Conservation (phyloP, 768 basidiomycete species). For the Leucocoprinus birnbaumii region DNA sequence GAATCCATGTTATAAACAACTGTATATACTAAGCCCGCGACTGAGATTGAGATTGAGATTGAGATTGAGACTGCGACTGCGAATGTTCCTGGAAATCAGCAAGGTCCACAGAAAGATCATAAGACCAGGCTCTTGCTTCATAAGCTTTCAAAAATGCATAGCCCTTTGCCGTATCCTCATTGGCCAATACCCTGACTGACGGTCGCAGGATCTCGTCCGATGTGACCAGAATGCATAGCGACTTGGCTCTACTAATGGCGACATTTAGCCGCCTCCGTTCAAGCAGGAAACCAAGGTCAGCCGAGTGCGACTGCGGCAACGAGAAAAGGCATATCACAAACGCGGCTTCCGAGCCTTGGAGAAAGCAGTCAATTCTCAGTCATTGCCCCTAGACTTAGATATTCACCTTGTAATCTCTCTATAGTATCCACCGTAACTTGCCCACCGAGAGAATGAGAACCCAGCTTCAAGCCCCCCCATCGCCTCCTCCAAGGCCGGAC, state of each 20-base stretch:
- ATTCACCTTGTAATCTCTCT: conserved; percentile 45
- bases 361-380: too few relatives aligned
- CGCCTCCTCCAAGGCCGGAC: conserved; percentile 14
- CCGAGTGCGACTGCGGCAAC: conserved; percentile 31
- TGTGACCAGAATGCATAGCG: conserved; percentile 44
- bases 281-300: conserved; percentile 41
- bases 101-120: conserved; percentile 31
- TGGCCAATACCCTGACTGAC: conserved; percentile 38
- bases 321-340: conserved; percentile 55
- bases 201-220: conserved; percentile 43
- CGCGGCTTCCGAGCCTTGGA: conserved; percentile 46
- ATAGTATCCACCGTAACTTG: conserved; percentile 46
- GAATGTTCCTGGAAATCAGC: conserved; percentile 22
- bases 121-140: conserved; percentile 48
- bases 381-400: too few relatives aligned
- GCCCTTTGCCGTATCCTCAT: conserved; percentile 43
- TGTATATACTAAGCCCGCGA: not conserved
- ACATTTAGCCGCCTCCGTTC: conserved; percentile 49
- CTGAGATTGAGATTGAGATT: not conserved
- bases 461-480: conserved; percentile 17
- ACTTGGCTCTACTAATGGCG: conserved; percentile 50
- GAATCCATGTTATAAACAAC: not conserved
- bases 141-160: conserved; percentile 47
- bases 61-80: not conserved
- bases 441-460: conserved; percentile 1